phyloP scores from a whole-genome alignment of 2,329 filamentous ascomycete species.

The Penicillium sp. region DNA sequence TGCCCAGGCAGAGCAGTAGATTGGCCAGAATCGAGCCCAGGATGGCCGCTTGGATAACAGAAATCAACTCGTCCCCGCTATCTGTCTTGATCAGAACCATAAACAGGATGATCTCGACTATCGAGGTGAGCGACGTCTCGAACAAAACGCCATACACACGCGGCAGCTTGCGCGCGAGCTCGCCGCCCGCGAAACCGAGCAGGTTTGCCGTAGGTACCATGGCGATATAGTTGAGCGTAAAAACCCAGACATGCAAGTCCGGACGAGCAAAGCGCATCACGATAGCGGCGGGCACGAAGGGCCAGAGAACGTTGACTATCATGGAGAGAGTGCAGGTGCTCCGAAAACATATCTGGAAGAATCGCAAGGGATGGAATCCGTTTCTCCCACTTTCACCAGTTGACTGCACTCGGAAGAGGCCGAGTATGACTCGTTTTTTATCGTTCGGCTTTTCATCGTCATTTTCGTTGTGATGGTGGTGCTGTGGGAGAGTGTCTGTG shows the following conservation, averaged over 20 bases:
- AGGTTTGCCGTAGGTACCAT: constrained; percentile 75
- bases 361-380: constrained; percentile 62
- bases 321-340: constrained; percentile 63
- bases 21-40: constrained; percentile 80
- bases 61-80: constrained; percentile 43
- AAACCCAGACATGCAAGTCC: constrained; percentile 60
- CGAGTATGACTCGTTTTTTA: neutral
- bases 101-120: constrained; percentile 80
- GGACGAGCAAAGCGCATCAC: constrained; percentile 57
- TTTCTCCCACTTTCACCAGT: constrained; percentile 64
- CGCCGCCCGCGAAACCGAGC: constrained; percentile 69
- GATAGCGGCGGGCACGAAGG: constrained; percentile 68
- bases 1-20: constrained; percentile 71
- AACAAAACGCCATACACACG: constrained; percentile 57
- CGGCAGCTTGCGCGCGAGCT: constrained; percentile 69
- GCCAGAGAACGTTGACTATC: constrained; percentile 69
- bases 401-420: constrained; percentile 29
- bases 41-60: constrained; percentile 58
- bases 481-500: constrained; percentile 7
- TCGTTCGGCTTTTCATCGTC: neutral
- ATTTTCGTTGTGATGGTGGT: constrained; percentile 3
- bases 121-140: constrained; percentile 61
- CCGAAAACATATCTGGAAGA: constrained; percentile 60
- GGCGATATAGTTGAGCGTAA: constrained; percentile 68
- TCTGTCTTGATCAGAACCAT: constrained; percentile 65